These are phyloP conservation scores for Chondrostereum purpureum DNA, from an alignment of 1,284 basidiomycete genomes.

Conservation along the genomic window DNA sequence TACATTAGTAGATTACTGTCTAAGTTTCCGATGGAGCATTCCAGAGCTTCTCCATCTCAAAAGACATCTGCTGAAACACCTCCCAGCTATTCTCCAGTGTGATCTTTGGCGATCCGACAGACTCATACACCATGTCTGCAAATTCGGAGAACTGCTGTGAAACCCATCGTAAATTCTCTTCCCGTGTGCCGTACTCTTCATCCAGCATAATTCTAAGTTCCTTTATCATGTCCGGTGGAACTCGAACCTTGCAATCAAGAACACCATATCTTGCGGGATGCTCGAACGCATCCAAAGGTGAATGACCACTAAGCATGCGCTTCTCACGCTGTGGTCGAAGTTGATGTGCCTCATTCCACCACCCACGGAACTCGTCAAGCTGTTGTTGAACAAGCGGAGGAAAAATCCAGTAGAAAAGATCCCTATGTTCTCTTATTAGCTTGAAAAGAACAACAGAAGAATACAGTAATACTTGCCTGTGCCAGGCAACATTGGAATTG, in stretches of 20 bases:
- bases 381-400: conserved; percentile 7
- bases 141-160: neutral
- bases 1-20: no score
- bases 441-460: neutral
- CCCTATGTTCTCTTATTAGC: neutral
- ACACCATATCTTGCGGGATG: conserved; percentile 5
- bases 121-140: conserved; percentile 1
- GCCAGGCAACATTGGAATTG: conserved; percentile 4
- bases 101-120: conserved; percentile 1
- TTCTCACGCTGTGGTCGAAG: conserved; percentile 6
- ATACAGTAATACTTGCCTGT: conserved; percentile 3
- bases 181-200: conserved; percentile 6
- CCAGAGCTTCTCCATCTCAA: no score
- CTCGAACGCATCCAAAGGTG: conserved; percentile 4
- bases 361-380: conserved; percentile 7
- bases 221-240: conserved; percentile 1
- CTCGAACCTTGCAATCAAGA: conserved; percentile 4
- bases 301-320: conserved; percentile 9
- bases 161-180: neutral
- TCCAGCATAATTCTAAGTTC: conserved; percentile 1
- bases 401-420: conserved; percentile 11
- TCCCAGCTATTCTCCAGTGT: conserved; percentile 7
- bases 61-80: conserved; percentile 3
- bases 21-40: no score
- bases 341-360: conserved; percentile 9